These are phyloP conservation scores for Linum usitatissimum DNA, from an alignment of 345 rosid species.

Conservation along the genomic window DNA sequence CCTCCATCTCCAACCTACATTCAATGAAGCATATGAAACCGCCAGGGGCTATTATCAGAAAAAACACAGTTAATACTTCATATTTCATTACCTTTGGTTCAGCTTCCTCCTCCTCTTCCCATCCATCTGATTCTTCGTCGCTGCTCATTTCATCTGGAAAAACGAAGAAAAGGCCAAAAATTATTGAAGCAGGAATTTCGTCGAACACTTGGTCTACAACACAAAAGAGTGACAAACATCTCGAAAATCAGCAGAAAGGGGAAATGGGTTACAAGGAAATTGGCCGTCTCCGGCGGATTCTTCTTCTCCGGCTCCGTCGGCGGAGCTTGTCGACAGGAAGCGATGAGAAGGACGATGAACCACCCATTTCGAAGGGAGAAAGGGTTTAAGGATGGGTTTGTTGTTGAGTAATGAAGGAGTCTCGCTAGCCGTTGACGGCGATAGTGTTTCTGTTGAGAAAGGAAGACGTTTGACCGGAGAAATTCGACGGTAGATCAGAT, in stretches of 20 bases:
- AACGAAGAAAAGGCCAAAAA: background rate
- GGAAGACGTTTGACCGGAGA: background rate
- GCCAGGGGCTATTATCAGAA: slow-evolving; percentile 7
- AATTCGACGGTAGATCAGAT: background rate
- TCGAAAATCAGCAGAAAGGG: background rate
- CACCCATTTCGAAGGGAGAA: background rate
- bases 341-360: slow-evolving; percentile 1
- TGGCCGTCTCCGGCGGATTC: slow-evolving; percentile 8
- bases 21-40: background rate
- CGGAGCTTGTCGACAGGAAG: background rate
- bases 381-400: background rate
- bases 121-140: slow-evolving; percentile 47
- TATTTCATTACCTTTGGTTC: slow-evolving; percentile 39
- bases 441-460: background rate
- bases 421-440: background rate
- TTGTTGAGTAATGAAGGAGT: background rate
- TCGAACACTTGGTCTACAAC: slow-evolving; percentile 16
- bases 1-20: slow-evolving; percentile 75
- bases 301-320: slow-evolving; percentile 5
- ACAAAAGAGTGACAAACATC: background rate
- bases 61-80: background rate
- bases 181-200: slow-evolving; percentile 8
- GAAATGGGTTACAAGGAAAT: slow-evolving; percentile 20
- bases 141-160: slow-evolving; percentile 40
- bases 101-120: slow-evolving; percentile 76